Base-by-base conservation (phyloP, 352 stramenopile species). In the Globisporangium cylindrosporum region DNA sequence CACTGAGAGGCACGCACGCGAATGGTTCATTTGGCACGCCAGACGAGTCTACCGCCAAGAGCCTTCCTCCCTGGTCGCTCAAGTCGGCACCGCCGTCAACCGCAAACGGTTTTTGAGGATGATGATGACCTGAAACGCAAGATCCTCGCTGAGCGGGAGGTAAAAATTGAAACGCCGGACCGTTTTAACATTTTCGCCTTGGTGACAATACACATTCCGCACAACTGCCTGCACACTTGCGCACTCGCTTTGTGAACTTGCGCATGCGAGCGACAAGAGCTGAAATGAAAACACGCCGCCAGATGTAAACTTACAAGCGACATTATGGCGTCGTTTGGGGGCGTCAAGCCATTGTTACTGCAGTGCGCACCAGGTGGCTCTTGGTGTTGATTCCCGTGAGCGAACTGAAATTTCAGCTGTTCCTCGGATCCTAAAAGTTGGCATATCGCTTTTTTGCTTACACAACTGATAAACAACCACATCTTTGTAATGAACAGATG, bases 401-500 rank as follows among this genome's bases (percentile, higher is more conserved):
- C 18, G 3, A 12, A 6, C 2, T n/a, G 43, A 24, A 51, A 51
- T 51, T 51, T 51, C 43, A 51, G 18, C 43, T 51, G 43, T 51
- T 51, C 18, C 3, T 51, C 18, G 0, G 22, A 51, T 51, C 43
- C 43, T 51, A 51, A 51, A 22, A 24, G 9, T 51, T 51, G 43
- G 43, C 18, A 22, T 24, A 51, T 51, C 18, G 43, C 41, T 51
- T 51, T 51, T 51, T 46, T 51, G 43, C 43, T 12, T 51, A 22
- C 15, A 10, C 29, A 32, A 32, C 43, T 24, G 43, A 56, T 12
- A 27, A 25, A 56, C 49, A 25, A 56, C n/a, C n/a, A 29, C 49
- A 56, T 56, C 49, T 27, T 56, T 56, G n/a, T 27, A 56, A 29
- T 18, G 22, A 29, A 27, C 49, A 56, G n/a, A 29, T 56, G 49